phyloP scores from a whole-genome alignment of 2,329 filamentous ascomycete genomes.

The Cercospora beticola region DNA sequence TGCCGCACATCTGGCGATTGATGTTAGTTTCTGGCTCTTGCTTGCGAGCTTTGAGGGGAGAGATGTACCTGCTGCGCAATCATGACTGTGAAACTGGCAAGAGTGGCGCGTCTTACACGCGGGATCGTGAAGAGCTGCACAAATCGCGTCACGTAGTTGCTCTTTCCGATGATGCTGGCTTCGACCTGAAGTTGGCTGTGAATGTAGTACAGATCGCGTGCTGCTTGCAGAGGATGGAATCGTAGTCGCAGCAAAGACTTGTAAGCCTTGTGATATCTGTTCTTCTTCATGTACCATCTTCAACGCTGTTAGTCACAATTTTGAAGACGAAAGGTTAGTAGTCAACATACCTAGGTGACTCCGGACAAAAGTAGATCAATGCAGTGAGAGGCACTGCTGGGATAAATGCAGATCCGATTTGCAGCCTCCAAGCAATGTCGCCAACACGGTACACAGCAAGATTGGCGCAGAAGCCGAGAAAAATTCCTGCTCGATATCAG shows the following conservation, averaged over 20 bases:
- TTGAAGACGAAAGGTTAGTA: neutral
- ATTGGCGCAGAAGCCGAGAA: conserved; percentile 46
- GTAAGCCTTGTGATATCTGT: conserved; percentile 50
- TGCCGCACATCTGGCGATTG: conserved; percentile 14
- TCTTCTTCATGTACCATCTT: conserved; percentile 46
- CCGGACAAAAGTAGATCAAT: conserved; percentile 43
- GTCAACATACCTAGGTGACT: conserved; percentile 34
- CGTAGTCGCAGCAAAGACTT: conserved; percentile 50
- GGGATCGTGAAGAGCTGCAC: conserved; percentile 52
- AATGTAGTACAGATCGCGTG: conserved; percentile 56
- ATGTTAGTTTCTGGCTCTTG: neutral
- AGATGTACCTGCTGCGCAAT: conserved; percentile 35
- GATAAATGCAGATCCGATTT: conserved; percentile 50
- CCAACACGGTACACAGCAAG: conserved; percentile 44
- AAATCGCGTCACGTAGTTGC: conserved; percentile 46
- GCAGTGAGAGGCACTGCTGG: conserved; percentile 48
- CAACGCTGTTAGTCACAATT: neutral
- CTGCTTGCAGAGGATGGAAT: conserved; percentile 53
- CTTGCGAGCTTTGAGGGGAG: no score
- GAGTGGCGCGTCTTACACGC: conserved; percentile 46
- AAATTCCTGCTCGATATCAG: conserved; percentile 40
- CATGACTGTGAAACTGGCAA: conserved; percentile 36
- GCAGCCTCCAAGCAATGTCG: conserved; percentile 45
- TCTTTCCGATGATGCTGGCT: conserved; percentile 35
- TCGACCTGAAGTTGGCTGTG: conserved; percentile 37